These are phyloP conservation scores for Lactarius vividus DNA, from an alignment of 768 basidiomycete genomes.

Conservation along the genomic window DNA sequence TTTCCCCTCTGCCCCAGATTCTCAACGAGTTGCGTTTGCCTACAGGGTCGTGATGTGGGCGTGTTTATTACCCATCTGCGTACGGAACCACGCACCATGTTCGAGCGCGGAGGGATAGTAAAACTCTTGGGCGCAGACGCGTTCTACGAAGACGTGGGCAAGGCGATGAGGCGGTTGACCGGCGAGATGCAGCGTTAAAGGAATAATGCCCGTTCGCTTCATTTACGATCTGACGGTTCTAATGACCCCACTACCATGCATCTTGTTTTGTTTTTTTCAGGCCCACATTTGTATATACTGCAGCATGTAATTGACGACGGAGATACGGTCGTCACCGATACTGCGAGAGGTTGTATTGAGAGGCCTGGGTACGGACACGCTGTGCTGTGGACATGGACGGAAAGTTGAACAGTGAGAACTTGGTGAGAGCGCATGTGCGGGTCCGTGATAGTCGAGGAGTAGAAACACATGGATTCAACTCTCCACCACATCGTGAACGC, in stretches of 20 bases:
- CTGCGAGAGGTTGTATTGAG: background rate
- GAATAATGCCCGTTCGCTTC: background rate
- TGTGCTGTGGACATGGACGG: too few species aligned
- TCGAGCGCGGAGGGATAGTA: constrained; percentile 46
- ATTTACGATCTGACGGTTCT: background rate
- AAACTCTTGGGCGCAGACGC: constrained; percentile 43
- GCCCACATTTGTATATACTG: background rate
- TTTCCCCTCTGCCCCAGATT: background rate
- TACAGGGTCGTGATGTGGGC: constrained; percentile 43
- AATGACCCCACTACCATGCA: background rate
- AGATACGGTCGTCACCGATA: background rate
- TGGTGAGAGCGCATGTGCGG: too few species aligned
- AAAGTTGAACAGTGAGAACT: too few species aligned
- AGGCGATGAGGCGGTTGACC: constrained; percentile 43
- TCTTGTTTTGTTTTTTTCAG: background rate
- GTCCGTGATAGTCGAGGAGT: too few species aligned
- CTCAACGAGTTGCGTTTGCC: background rate
- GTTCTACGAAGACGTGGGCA: constrained; percentile 44
- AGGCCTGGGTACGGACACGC: too few species aligned
- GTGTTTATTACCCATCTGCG: constrained; percentile 50
- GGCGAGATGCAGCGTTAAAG: constrained; percentile 11
- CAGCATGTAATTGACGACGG: background rate
- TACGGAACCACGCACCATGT: constrained; percentile 36
- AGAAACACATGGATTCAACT: too few species aligned
- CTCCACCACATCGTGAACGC: background rate